These are phyloP conservation scores for Pelagomonas calceolata DNA, from an alignment of 108 stramenopile genomes.

Conservation along the genomic window DNA sequence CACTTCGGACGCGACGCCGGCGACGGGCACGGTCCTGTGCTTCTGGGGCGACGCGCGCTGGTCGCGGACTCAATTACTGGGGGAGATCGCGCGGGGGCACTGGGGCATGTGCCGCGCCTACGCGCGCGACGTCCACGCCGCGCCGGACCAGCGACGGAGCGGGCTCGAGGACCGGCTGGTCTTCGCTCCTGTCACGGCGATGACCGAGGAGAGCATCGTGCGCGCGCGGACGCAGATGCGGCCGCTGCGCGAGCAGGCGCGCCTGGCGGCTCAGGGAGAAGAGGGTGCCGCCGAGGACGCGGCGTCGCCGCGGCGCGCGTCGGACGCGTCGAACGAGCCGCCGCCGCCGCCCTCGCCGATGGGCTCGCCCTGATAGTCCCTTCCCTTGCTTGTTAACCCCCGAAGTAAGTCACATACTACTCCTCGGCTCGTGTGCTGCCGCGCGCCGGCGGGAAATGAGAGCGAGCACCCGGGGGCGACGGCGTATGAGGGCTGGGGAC, in stretches of 20 bases:
- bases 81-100: slow-evolving; percentile 24
- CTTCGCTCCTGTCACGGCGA: slow-evolving; percentile 19
- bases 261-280: neutral
- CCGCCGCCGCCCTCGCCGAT: too few species aligned
- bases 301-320: too few species aligned
- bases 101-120: slow-evolving; percentile 19
- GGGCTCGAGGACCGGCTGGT: slow-evolving; percentile 12
- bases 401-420: too few species aligned
- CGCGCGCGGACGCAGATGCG: neutral
- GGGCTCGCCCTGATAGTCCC: too few species aligned
- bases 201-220: slow-evolving; percentile 18
- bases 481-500: too few species aligned
- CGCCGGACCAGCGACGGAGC: neutral
- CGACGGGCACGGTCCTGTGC: slow-evolving; percentile 3
- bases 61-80: slow-evolving; percentile 22
- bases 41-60: slow-evolving; percentile 29
- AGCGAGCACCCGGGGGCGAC: too few species aligned
- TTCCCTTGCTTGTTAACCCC: too few species aligned
- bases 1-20: neutral
- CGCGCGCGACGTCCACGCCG: slow-evolving; percentile 7
- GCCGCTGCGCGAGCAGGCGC: neutral
- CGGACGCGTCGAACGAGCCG: too few species aligned
- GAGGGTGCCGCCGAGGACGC: too few species aligned
- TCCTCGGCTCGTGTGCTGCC: too few species aligned
- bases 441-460: too few species aligned